These are phyloP conservation scores for Trichocladium antarcticum DNA, from an alignment of 495 filamentous ascomycete genomes.

Conservation along the genomic window DNA sequence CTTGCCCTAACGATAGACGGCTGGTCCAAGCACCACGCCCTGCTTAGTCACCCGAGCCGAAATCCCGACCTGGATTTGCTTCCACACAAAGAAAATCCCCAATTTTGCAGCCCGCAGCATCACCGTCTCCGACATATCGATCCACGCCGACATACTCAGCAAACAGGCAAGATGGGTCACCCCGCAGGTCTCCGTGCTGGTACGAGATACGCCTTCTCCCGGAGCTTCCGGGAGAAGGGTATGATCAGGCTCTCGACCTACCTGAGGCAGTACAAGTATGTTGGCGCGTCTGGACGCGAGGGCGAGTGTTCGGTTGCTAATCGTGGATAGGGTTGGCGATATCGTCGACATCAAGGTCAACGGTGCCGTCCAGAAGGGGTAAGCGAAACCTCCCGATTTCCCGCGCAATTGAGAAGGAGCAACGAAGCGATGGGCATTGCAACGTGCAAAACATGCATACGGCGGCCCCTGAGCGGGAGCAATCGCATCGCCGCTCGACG, in stretches of 20 bases:
- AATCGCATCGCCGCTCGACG: neutral
- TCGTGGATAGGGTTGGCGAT: constrained; percentile 67
- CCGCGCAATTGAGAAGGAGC: neutral
- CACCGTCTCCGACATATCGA: constrained; percentile 30
- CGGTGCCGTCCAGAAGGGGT: constrained; percentile 93
- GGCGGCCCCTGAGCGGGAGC: neutral
- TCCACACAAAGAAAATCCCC: constrained; percentile 26
- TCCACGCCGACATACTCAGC: constrained; percentile 27
- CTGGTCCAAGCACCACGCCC: constrained; percentile 3
- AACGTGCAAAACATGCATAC: too few species aligned
- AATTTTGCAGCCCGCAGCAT: constrained; percentile 24
- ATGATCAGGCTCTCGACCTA: constrained; percentile 83
- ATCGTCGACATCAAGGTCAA: constrained; percentile 96
- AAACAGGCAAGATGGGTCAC: constrained; percentile 74
- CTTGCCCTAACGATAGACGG: constrained; percentile 23
- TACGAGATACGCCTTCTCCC: constrained; percentile 92
- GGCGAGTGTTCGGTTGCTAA: constrained; percentile 20
- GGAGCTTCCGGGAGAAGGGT: constrained; percentile 87
- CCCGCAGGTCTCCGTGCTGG: constrained; percentile 86
- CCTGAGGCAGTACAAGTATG: constrained; percentile 79
- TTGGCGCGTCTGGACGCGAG: constrained; percentile 3
- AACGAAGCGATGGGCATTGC: neutral
- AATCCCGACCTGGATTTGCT: constrained; percentile 24
- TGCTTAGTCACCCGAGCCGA: constrained; percentile 27
- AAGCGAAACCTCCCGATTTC: constrained; percentile 15